These are phyloP conservation scores for Ceratocystis papillata DNA, from an alignment of 2,329 filamentous ascomycete genomes.

Conservation along the genomic window DNA sequence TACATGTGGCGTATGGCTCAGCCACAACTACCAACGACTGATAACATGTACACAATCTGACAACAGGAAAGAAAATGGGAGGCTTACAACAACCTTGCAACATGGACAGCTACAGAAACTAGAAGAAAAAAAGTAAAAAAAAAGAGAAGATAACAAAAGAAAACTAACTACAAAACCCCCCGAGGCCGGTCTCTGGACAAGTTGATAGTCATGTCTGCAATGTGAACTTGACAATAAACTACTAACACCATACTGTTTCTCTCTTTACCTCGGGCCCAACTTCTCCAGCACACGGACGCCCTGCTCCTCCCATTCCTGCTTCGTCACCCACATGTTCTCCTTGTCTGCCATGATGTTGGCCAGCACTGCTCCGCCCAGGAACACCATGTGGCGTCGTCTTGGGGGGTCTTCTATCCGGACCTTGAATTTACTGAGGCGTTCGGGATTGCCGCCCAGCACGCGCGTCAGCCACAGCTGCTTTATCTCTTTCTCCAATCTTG, in stretches of 20 bases:
- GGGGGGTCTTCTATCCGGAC: conserved; percentile 97
- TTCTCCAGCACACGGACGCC: conserved; percentile 78
- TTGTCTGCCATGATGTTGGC: conserved; percentile 99
- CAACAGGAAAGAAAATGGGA: no score
- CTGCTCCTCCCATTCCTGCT: conserved; percentile 94
- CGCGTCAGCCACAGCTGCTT: conserved; percentile 97
- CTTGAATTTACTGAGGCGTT: conserved; percentile 97
- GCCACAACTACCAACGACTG: background rate
- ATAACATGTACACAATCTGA: background rate
- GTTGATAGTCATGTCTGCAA: background rate
- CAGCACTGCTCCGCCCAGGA: conserved; percentile 88
- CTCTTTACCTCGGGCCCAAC: conserved; percentile 69
- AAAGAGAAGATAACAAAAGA: background rate
- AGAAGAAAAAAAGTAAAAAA: background rate
- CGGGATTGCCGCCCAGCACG: conserved; percentile 81
- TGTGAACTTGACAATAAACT: background rate
- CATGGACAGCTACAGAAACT: background rate
- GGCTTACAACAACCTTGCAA: background rate
- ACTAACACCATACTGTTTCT: background rate
- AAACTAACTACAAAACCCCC: background rate
- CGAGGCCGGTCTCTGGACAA: conserved; percentile 1
- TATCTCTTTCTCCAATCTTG: conserved; percentile 90
- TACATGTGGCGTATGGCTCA: background rate
- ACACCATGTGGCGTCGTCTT: conserved; percentile 96
- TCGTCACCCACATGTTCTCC: conserved; percentile 97